Evolutionary conservation across 2,329 filamentous ascomycete species (phyloP).

Genomic region (Botrytis medusae): DNA sequence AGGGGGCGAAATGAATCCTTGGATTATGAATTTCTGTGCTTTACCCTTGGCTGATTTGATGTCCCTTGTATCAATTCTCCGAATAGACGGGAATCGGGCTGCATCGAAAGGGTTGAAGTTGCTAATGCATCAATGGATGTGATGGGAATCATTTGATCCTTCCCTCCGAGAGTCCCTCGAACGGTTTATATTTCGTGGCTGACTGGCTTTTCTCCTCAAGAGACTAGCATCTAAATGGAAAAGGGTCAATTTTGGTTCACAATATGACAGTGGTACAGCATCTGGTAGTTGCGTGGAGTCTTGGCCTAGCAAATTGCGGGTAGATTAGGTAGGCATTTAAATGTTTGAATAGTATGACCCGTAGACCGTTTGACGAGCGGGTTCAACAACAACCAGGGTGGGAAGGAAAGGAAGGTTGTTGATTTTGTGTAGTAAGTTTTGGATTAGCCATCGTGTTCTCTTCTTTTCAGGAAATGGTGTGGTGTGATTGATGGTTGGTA

Average conservation of each 20-base stretch:
- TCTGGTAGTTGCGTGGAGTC: constrained; percentile 3
- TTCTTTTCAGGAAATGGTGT: not conserved
- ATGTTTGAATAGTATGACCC: not conserved
- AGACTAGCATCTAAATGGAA: not conserved
- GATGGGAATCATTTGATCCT: constrained; percentile 4
- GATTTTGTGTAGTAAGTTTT: not conserved
- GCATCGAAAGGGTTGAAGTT: constrained; percentile 12
- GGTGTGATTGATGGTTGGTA: constrained; percentile 1
- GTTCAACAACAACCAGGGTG: not conserved
- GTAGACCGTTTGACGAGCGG: not conserved
- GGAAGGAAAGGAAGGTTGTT: not conserved
- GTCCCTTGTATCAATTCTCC: constrained; percentile 14
- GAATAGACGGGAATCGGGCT: constrained; percentile 14
- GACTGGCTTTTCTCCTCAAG: not conserved
- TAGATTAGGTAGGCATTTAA: not conserved
- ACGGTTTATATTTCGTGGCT: constrained; percentile 13
- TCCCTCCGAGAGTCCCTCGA: constrained; percentile 1
- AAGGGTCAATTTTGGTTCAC: constrained; percentile 10
- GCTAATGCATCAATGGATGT: constrained; percentile 4
- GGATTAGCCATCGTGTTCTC: not conserved
- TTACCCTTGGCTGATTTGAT: constrained; percentile 7
- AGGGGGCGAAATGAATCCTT: constrained; percentile 5
- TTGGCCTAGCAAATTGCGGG: constrained; percentile 2
- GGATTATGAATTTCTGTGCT: not conserved
- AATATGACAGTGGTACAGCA: constrained; percentile 2